Evolutionary conservation across 805 yeast species (phyloP).

Genomic region (Suhomyces kilbournensis): DNA sequence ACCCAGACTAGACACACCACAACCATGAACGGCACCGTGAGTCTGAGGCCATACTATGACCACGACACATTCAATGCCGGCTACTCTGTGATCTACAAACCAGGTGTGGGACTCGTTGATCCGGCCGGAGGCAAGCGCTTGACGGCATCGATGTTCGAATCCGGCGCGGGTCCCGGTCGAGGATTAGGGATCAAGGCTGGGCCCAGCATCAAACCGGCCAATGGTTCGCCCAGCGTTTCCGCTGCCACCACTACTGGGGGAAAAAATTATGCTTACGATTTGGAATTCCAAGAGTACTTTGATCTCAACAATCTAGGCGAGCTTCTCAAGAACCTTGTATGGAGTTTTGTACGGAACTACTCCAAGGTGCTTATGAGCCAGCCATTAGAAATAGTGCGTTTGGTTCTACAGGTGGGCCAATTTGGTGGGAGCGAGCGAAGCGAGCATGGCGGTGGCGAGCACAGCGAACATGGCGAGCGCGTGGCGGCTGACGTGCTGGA

Average conservation of each 20-base stretch:
- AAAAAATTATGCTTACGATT: conserved; percentile 50
- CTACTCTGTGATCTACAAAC: conserved; percentile 56
- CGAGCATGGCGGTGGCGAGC: conserved; percentile 14
- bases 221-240: not conserved
- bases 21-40: conserved; percentile 5
- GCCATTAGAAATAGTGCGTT: conserved; percentile 82
- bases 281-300: conserved; percentile 65
- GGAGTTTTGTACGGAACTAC: conserved; percentile 67
- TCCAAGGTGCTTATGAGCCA: conserved; percentile 68
- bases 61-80: conserved; percentile 66
- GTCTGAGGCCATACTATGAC: conserved; percentile 66
- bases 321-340: conserved; percentile 52
- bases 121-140: conserved; percentile 36
- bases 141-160: conserved; percentile 6
- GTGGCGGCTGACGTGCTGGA: not conserved
- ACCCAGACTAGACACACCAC: not conserved
- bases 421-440: conserved; percentile 31
- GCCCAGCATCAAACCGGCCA: not conserved
- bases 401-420: conserved; percentile 77
- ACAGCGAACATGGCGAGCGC: not conserved
- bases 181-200: conserved; percentile 16
- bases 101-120: conserved; percentile 59
- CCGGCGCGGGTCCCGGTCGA: conserved; percentile 12
- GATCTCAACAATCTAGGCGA: conserved; percentile 58
- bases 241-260: conserved; percentile 12